phyloP scores from a whole-genome alignment of 139 green algal genomes.

The Haematococcus sp. region DNA sequence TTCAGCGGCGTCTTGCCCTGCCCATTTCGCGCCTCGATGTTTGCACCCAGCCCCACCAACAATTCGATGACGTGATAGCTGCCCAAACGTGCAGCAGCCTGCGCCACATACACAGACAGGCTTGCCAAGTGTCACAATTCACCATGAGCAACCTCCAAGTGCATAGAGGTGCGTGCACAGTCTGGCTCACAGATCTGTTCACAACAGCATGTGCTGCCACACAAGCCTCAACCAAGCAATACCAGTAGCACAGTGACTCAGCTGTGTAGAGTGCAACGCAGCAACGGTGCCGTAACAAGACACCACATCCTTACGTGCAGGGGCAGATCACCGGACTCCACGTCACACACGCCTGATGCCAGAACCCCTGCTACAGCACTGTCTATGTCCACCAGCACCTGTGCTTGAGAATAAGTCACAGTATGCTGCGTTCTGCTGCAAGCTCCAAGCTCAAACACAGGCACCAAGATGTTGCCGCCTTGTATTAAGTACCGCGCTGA shows the following conservation, averaged over 20 bases:
- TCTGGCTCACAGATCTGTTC: not conserved
- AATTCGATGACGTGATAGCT: not conserved
- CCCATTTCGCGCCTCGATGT: not conserved
- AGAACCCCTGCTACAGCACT: not conserved
- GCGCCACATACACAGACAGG: not conserved
- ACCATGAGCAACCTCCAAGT: no score
- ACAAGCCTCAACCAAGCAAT: not conserved
- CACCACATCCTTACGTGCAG: not conserved
- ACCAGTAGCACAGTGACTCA: not conserved
- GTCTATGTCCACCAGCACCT: not conserved
- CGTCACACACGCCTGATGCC: not conserved
- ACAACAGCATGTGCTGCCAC: not conserved
- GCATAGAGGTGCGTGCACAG: no score
- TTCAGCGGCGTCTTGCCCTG: conserved; percentile 1
- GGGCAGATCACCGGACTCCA: conserved; percentile 5
- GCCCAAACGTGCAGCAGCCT: not conserved
- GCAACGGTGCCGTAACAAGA: not conserved
- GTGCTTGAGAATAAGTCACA: no score
- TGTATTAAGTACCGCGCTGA: no score
- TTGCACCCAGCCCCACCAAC: not conserved
- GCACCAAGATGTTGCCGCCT: no score
- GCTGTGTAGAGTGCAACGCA: not conserved
- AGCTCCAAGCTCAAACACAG: no score
- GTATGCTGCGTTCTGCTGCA: no score
- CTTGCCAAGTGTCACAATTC: no score